Evolutionary conservation across 345 rosid species (phyloP).

Genomic region (Corchorus capsularis): DNA sequence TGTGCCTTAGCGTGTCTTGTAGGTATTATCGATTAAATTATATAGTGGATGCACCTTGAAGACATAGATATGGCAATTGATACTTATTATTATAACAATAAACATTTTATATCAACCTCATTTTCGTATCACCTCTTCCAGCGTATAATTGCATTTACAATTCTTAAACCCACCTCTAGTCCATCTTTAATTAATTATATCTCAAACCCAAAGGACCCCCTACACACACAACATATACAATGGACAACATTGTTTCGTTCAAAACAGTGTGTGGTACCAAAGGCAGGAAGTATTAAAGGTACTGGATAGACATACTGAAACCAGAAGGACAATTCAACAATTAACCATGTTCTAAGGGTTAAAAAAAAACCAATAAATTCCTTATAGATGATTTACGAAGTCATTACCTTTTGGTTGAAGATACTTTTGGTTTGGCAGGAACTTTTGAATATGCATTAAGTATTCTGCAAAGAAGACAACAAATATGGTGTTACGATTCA

Average conservation of each 20-base stretch:
- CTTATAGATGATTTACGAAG: constrained; percentile 1
- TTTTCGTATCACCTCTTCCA: not conserved
- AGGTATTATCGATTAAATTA: not conserved
- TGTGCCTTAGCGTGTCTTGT: not conserved
- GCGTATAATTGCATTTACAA: not conserved
- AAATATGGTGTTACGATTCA: not conserved
- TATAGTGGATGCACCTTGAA: not conserved
- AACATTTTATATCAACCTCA: not conserved
- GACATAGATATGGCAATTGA: not conserved
- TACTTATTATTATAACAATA: not conserved
- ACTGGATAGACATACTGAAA: not conserved
- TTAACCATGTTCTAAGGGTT: not conserved
- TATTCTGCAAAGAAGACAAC: constrained; percentile 42
- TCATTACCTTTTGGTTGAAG: constrained; percentile 53
- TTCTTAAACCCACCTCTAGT: not conserved
- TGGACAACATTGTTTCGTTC: not conserved
- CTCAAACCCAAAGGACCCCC: not conserved
- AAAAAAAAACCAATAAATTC: not conserved
- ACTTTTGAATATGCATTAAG: constrained; percentile 60
- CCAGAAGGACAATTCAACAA: not conserved
- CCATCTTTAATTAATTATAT: not conserved
- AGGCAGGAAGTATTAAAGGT: not conserved
- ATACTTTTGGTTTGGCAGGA: constrained; percentile 52
- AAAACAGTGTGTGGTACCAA: not conserved
- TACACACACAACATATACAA: not conserved